Evolutionary conservation across 75 land plant genomes (phyloP), one percentile per base, ranked within the genome.

Genomic region (Pinus tabuliformis): DNA sequence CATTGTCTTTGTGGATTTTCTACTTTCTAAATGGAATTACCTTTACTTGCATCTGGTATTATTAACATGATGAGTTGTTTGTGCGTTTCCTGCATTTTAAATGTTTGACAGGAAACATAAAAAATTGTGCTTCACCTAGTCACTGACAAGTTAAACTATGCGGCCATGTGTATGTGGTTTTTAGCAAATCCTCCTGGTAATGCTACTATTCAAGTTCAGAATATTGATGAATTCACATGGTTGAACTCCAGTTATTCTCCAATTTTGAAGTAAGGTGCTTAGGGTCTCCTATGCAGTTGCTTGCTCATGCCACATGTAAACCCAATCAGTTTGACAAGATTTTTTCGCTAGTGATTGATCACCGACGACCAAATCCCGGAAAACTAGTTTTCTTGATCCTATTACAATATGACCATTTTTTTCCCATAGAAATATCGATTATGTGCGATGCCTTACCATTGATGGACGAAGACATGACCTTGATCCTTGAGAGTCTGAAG

Each of bases 101-200:
- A 60, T 60, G 36, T 60, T 3, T 58, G 60, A 57, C 85, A 92
- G 94, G 84, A 92, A 36, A 85, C 92, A 33, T 72, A 73, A 58
- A 86, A 92, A 61, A 88, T 86, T 82, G 94, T 92, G 16, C 83
- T 92, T 72, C 94, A 92, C 65, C 58, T 92, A 70, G 90, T 90
- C 22, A 87, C 94, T 16, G 92, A 92, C 76, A 92, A 78, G 65
- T 83, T 92, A 22, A 92, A 92, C 57, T 87, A 90, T 76, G 88
- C 89, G 18, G 90, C 94, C 56, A 92, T 92, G 92, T 81, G 79
- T 57, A 92, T 92, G 94, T 92, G 92, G 94, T 92, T 92, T 68
- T 61, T 90, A 14, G 73, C 80, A 16, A 90, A 90, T 70, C 93
- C 91, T 11, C 91, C 93, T 36, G 85, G 90, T 0, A 82, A 81